Percentiles rank a stretch among this genome's conserved stretches.
phyloP scores from a whole-genome alignment of 2,329 filamentous ascomycete species.

The Aspergillus eucalypticola region DNA sequence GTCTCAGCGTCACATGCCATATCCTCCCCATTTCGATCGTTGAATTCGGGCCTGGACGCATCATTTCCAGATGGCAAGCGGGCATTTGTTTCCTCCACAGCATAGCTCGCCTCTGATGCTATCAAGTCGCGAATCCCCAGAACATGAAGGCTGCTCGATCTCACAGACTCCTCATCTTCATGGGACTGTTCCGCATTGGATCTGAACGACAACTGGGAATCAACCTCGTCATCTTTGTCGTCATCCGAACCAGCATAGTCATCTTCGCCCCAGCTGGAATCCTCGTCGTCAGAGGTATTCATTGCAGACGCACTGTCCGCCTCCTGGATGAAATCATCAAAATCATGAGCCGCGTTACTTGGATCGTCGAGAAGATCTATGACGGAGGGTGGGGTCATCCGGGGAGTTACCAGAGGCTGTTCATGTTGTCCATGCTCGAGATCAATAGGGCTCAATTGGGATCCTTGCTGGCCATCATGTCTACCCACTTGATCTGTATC shows the following conservation, averaged over 20 bases:
- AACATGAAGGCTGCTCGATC: slow-evolving; percentile 2
- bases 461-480: neutral
- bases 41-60: neutral
- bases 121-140: neutral
- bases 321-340: slow-evolving; percentile 5
- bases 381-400: slow-evolving; percentile 24
- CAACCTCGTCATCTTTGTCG: slow-evolving; percentile 14
- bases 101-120: neutral
- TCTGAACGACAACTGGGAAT: slow-evolving; percentile 4
- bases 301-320: slow-evolving; percentile 7
- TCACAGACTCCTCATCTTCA: slow-evolving; percentile 6
- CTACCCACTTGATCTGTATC: neutral
- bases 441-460: slow-evolving; percentile 18
- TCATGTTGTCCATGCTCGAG: slow-evolving; percentile 17
- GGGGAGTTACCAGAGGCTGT: slow-evolving; percentile 24
- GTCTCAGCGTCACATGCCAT: neutral
- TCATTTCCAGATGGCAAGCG: neutral
- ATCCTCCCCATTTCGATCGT: neutral
- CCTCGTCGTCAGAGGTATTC: slow-evolving; percentile 6
- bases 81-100: neutral
- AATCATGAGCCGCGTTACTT: slow-evolving; percentile 3
- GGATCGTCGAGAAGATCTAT: neutral
- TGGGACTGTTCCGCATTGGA: slow-evolving; percentile 12
- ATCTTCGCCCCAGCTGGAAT: slow-evolving; percentile 9
- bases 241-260: slow-evolving; percentile 11